phyloP scores from a whole-genome alignment of 495 filamentous ascomycete species.

The Cryomyces antarcticus region DNA sequence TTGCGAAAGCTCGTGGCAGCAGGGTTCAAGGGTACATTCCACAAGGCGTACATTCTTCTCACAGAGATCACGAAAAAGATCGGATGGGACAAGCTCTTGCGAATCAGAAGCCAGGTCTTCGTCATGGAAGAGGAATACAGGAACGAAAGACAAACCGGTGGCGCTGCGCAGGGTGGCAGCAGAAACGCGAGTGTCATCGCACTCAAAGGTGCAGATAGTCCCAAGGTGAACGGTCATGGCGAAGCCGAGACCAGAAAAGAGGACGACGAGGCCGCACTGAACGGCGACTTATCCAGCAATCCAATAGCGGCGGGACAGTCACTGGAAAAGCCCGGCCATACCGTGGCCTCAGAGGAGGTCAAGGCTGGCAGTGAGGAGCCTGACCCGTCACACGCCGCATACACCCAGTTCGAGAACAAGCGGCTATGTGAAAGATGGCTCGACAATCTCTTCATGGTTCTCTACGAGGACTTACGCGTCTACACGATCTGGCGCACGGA shows the following conservation, averaged over 20 bases:
- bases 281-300: background rate
- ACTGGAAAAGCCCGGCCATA: constrained; percentile 66
- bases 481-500: constrained; percentile 99
- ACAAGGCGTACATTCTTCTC: constrained; percentile 80
- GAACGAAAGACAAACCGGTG: constrained; percentile 60
- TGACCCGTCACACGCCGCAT: constrained; percentile 29
- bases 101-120: constrained; percentile 85
- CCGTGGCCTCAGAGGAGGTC: constrained; percentile 59
- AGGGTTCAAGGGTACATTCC: constrained; percentile 79
- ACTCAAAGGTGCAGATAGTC: constrained; percentile 43
- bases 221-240: constrained; percentile 38
- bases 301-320: constrained; percentile 12
- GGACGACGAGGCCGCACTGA: constrained; percentile 8
- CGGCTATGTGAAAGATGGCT: constrained; percentile 94
- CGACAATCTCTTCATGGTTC: constrained; percentile 96
- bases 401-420: constrained; percentile 75
- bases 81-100: constrained; percentile 90
- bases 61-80: constrained; percentile 90
- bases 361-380: constrained; percentile 56
- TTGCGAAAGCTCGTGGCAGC: constrained; percentile 74
- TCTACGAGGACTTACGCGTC: constrained; percentile 92
- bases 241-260: constrained; percentile 14
- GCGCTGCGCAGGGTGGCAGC: constrained; percentile 22
- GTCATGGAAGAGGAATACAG: constrained; percentile 99
- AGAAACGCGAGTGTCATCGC: constrained; percentile 60